A percentile compares a stretch with the other conserved stretches of the same genome.
These are phyloP conservation scores for Zopfia rhizophila DNA, from an alignment of 2,329 filamentous ascomycete species.

Conservation along the genomic window DNA sequence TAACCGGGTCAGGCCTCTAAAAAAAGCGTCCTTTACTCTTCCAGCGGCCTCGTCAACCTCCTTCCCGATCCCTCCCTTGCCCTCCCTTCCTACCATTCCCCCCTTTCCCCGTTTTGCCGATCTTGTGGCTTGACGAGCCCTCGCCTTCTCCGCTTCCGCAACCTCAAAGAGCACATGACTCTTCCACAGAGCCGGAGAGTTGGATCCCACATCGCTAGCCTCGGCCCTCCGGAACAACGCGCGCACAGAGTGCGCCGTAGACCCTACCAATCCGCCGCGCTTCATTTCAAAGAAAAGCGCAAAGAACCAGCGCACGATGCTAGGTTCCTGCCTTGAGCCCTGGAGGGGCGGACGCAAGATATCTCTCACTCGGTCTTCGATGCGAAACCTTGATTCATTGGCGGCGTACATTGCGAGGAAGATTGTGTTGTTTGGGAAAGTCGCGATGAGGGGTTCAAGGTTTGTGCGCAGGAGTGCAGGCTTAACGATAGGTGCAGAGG, in stretches of 20 bases:
- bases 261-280: constrained; percentile 53
- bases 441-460: constrained; percentile 67
- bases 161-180: constrained; percentile 47
- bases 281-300: constrained; percentile 65
- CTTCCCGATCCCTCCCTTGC: constrained; percentile 23
- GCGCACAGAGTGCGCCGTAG: constrained; percentile 63
- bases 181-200: constrained; percentile 46
- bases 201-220: constrained; percentile 33
- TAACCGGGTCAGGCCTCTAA: constrained; percentile 65
- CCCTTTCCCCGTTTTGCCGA: constrained; percentile 9
- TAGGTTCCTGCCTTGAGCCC: constrained; percentile 38
- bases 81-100: neutral
- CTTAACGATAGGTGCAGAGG: constrained; percentile 71
- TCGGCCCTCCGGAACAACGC: constrained; percentile 67
- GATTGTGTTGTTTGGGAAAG: constrained; percentile 80
- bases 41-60: constrained; percentile 19
- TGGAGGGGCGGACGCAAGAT: constrained; percentile 62
- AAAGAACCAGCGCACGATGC: constrained; percentile 64
- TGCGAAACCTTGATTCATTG: constrained; percentile 75
- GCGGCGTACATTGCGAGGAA: constrained; percentile 79
- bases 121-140: neutral
- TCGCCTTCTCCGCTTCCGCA: constrained; percentile 7
- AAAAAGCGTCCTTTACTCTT: constrained; percentile 64
- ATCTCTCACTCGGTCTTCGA: constrained; percentile 80
- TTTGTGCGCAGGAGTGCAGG: constrained; percentile 72